phyloP scores from a whole-genome alignment of 805 yeast genomes.

The Candida namnaoensis region DNA sequence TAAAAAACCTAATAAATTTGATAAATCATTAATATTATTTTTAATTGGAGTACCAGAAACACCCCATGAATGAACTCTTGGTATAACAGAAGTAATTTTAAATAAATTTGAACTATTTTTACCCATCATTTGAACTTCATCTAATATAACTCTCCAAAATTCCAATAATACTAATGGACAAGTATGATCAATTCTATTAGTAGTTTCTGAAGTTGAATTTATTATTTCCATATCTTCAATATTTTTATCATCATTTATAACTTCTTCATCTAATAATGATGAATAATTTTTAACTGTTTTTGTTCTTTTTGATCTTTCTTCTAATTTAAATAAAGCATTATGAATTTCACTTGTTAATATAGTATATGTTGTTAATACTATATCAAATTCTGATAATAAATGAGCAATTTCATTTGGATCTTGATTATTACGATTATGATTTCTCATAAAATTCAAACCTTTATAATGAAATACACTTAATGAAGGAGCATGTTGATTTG shows the following conservation, averaged over 20 bases:
- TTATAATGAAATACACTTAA: constrained; percentile 55
- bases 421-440: constrained; percentile 15
- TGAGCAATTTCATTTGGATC: constrained; percentile 34
- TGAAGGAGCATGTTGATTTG: constrained; percentile 47
- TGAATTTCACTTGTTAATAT: constrained; percentile 70
- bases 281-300: constrained; percentile 3
- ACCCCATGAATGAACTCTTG: constrained; percentile 91
- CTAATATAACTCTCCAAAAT: constrained; percentile 85
- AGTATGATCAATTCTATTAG: constrained; percentile 37
- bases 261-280: background rate
- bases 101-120: constrained; percentile 69
- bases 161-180: constrained; percentile 78
- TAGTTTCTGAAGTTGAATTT: too few relatives aligned
- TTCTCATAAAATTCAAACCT: constrained; percentile 38
- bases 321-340: constrained; percentile 64
- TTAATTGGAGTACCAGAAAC: constrained; percentile 93
- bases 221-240: background rate
- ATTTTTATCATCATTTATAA: background rate
- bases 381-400: constrained; percentile 54
- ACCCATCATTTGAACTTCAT: constrained; percentile 93
- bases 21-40: constrained; percentile 55
- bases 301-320: constrained; percentile 20
- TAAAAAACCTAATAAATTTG: constrained; percentile 62
- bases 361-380: constrained; percentile 73
- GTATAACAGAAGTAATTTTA: constrained; percentile 67